Base-by-base conservation (phyloP, 441 rosid genomes). In the Isatis lusitanica region DNA sequence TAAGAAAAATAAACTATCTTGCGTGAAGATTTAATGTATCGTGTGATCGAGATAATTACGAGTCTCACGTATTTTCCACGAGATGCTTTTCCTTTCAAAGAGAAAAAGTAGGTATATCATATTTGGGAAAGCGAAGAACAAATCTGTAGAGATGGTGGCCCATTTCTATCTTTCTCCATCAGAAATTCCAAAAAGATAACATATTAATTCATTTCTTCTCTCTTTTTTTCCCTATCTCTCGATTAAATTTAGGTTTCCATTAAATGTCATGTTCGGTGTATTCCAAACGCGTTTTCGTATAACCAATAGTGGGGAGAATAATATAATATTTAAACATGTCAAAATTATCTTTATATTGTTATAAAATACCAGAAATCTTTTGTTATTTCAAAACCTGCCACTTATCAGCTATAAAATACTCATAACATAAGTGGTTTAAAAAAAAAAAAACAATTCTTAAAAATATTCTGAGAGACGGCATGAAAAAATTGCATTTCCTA, bases 141-240 rank as follows among this genome's bases (percentile, higher is more conserved):
- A 46, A 35, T 11, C 11, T 57, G 21, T 36, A 21, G 50, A 66
- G 58, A 47, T 57, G 52, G 61, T 74, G 67, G 62, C 28, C 73
- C 73, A 74, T 74, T 65, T 57, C 71, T 36, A 36, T 66, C 66
- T 64, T 56, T 73, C 71, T 40, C 52, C 55, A 40, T 71, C 55
- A 53, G 13, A 48, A 57, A 74, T 66, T 65, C 71, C 58, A 36
- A 64, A 7, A 58, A 30, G 44, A 28, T 57, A 46, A 66, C 57
- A 43, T 63, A 43, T 44, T 63, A 55, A 63, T 33, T 72, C n/a
- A 17, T 52, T 15, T 17, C 0, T 60, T 15, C 10, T 28, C 18
- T 18, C 11, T 7, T 56, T 72, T 24, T 46, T 6, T 13, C 24
- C 15, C 52, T 40, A 61, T 61, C 38, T 24, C 2, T 63, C 13